A percentile compares a stretch with the other conserved stretches of the same genome.
Conservation (phyloP, 2,329 filamentous ascomycete genomes). For the Shiraia bambusicola region DNA sequence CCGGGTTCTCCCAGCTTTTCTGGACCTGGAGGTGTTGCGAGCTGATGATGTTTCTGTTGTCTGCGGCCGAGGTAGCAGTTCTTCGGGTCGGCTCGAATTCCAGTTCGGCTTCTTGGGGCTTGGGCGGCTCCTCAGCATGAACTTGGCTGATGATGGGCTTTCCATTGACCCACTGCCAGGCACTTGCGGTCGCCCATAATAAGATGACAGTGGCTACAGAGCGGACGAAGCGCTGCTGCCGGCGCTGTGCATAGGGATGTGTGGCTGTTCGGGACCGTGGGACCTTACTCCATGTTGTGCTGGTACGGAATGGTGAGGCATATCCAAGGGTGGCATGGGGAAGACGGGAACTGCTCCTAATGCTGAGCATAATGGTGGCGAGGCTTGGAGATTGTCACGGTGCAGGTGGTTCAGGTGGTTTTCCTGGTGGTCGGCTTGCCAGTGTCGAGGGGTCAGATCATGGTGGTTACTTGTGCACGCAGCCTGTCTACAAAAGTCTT, state of each 20-base stretch:
- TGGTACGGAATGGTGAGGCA: slow-evolving; percentile 28
- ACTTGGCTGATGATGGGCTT: slow-evolving; percentile 43
- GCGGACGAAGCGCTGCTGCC: slow-evolving; percentile 50
- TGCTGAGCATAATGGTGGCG: too few species aligned
- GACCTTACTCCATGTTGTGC: slow-evolving; percentile 20
- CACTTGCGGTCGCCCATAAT: slow-evolving; percentile 48
- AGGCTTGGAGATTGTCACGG: too few species aligned
- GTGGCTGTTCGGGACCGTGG: slow-evolving; percentile 25
- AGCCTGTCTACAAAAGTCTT: neutral
- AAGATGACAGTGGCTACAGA: slow-evolving; percentile 47
- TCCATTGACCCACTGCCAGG: slow-evolving; percentile 48
- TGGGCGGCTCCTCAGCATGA: slow-evolving; percentile 54
- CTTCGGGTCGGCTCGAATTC: slow-evolving; percentile 68
- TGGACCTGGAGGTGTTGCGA: slow-evolving; percentile 87
- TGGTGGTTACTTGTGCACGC: neutral
- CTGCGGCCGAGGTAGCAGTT: slow-evolving; percentile 62
- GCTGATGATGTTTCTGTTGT: slow-evolving; percentile 74
- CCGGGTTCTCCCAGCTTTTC: slow-evolving; percentile 77
- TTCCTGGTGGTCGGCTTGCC: too few species aligned
- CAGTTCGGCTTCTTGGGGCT: slow-evolving; percentile 54
- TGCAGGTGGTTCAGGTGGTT: too few species aligned
- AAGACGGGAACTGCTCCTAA: slow-evolving; percentile 8
- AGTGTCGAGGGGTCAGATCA: too few species aligned
- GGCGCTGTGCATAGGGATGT: slow-evolving; percentile 46
- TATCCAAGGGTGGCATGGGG: slow-evolving; percentile 31